phyloP scores from a whole-genome alignment of 805 yeast genomes.

The Sugiyamaella lignohabitans region DNA sequence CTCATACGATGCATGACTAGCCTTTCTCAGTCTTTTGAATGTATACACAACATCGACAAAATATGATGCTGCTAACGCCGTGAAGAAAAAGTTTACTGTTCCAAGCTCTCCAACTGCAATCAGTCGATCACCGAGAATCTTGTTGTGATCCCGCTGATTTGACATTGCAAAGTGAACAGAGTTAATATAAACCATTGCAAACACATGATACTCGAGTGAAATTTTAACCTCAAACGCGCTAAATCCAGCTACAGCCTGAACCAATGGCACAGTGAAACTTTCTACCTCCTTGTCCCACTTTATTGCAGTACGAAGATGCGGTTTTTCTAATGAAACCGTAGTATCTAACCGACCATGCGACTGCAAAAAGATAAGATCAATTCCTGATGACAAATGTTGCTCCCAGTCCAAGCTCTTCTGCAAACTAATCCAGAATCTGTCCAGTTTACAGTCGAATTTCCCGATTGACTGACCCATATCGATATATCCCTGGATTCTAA shows the following conservation, averaged over 20 bases:
- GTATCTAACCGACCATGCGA: slow-evolving; percentile 84
- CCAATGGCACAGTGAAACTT: slow-evolving; percentile 54
- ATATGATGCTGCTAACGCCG: slow-evolving; percentile 82
- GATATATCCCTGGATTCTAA: slow-evolving; percentile 47
- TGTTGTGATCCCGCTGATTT: slow-evolving; percentile 54
- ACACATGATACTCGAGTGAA: slow-evolving; percentile 81
- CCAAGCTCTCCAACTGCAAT: slow-evolving; percentile 50
- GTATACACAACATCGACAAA: slow-evolving; percentile 71
- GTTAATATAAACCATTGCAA: slow-evolving; percentile 54
- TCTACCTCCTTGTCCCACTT: slow-evolving; percentile 49
- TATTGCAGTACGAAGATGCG: slow-evolving; percentile 57
- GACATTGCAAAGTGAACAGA: slow-evolving; percentile 49
- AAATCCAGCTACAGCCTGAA: slow-evolving; percentile 54
- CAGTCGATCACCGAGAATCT: slow-evolving; percentile 20
- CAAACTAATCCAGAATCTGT: slow-evolving; percentile 61
- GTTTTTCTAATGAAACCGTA: slow-evolving; percentile 41
- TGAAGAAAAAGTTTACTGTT: slow-evolving; percentile 55
- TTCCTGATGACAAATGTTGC: slow-evolving; percentile 59
- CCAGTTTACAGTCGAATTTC: slow-evolving; percentile 46
- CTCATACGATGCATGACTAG: slow-evolving; percentile 61
- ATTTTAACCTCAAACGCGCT: slow-evolving; percentile 51
- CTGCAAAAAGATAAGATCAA: slow-evolving; percentile 44
- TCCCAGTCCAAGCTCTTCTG: slow-evolving; percentile 63
- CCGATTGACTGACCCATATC: slow-evolving; percentile 87
- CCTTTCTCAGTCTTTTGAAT: slow-evolving; percentile 63